phyloP scores from a whole-genome alignment of 139 green algal species.

The Edaphochlamys debaryana region DNA sequence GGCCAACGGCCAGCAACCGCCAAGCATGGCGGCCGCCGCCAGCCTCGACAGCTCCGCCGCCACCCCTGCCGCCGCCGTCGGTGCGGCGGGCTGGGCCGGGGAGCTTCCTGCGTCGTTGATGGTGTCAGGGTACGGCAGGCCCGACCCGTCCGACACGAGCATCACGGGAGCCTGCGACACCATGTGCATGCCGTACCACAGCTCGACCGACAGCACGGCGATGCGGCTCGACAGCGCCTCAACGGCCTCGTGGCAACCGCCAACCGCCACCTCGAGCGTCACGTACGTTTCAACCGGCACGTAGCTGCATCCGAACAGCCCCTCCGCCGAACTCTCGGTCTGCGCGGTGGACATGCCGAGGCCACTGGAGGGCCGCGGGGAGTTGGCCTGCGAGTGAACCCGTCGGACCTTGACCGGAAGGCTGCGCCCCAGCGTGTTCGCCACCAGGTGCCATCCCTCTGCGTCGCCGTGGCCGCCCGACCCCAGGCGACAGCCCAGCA shows the following conservation, averaged over 20 bases:
- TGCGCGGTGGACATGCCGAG: no score
- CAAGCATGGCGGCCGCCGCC: no score
- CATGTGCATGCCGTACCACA: constrained; percentile 14
- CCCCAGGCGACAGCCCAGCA: not conserved
- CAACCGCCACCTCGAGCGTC: not conserved
- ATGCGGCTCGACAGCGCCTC: not conserved
- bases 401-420: constrained; percentile 9
- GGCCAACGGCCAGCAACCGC: no score
- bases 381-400: no score
- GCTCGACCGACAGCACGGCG: constrained; percentile 3
- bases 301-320: no score
- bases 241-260: not conserved
- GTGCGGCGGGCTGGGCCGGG: not conserved
- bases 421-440: constrained; percentile 12
- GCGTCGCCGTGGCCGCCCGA: not conserved
- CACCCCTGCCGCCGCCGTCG: not conserved
- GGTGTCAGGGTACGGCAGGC: no score
- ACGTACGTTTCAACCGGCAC: no score
- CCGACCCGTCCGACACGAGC: no score
- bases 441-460: constrained; percentile 12
- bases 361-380: no score
- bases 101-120: not conserved
- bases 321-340: no score
- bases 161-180: not conserved
- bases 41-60: constrained; percentile 18